Percentiles rank a stretch among this genome's conserved stretches.
phyloP scores from a whole-genome alignment of 1,284 basidiomycete genomes.

The Somion occarium region DNA sequence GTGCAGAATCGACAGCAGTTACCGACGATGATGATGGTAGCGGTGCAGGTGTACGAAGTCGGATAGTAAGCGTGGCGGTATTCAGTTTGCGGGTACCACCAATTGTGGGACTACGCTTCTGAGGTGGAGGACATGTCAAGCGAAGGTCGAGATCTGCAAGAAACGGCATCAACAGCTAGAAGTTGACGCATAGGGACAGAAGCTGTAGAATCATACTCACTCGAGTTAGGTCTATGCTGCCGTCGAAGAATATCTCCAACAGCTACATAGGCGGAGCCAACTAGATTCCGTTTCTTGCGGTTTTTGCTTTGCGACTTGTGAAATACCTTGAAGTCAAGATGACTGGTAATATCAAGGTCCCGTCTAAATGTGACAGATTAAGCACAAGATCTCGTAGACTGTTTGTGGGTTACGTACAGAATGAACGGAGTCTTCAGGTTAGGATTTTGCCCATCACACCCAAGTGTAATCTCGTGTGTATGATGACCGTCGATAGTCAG shows the following conservation, averaged over 20 bases:
- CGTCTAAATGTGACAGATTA: constrained; percentile 28
- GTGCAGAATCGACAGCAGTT: constrained; percentile 8
- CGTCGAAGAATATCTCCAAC: constrained; percentile 47
- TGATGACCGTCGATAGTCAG: constrained; percentile 43
- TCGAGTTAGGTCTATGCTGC: constrained; percentile 25
- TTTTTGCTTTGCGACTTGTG: constrained; percentile 50
- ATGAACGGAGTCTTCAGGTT: constrained; percentile 50
- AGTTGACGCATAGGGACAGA: neutral
- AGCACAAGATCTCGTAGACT: neutral
- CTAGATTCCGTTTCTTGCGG: constrained; percentile 45
- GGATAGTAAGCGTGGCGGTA: constrained; percentile 24
- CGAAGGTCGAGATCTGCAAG: constrained; percentile 25
- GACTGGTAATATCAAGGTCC: constrained; percentile 33
- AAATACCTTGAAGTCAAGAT: constrained; percentile 49
- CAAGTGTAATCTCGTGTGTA: constrained; percentile 50
- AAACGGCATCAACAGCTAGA: neutral
- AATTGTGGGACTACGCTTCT: constrained; percentile 24
- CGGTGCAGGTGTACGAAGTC: constrained; percentile 17
- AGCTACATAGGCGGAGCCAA: constrained; percentile 43
- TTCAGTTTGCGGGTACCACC: constrained; percentile 18
- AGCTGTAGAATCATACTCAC: constrained; percentile 8
- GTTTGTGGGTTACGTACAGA: constrained; percentile 38
- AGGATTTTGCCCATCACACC: constrained; percentile 63
- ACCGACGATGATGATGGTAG: constrained; percentile 7
- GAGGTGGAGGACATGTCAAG: constrained; percentile 23